These are phyloP conservation scores for Hypoxylon sp. DNA, from an alignment of 2,329 filamentous ascomycete species.

Conservation along the genomic window DNA sequence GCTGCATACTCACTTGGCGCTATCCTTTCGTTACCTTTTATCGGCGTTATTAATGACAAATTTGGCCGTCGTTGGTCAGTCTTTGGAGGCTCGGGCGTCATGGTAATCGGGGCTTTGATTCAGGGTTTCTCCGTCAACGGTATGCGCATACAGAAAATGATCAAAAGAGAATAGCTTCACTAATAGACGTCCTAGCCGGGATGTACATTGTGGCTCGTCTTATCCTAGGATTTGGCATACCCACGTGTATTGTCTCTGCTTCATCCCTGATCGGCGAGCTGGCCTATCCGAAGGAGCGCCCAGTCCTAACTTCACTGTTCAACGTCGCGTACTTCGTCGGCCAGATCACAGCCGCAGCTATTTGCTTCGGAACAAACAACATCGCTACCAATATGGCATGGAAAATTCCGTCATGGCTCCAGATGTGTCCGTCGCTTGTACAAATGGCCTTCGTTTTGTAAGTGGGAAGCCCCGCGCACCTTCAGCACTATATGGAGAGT, in stretches of 20 bases:
- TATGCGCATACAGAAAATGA: conserved; percentile 47
- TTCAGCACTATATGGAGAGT: not conserved
- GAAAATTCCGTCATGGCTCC: conserved; percentile 64
- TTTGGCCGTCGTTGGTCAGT: conserved; percentile 72
- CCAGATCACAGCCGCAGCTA: conserved; percentile 64
- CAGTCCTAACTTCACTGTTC: conserved; percentile 72
- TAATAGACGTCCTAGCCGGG: conserved; percentile 46
- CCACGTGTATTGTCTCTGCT: conserved; percentile 71
- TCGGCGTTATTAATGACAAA: conserved; percentile 68
- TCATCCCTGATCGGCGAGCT: conserved; percentile 73
- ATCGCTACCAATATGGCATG: conserved; percentile 59
- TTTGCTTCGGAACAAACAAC: conserved; percentile 65
- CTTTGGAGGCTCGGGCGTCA: conserved; percentile 67
- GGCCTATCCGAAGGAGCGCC: conserved; percentile 72
- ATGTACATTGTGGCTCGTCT: conserved; percentile 75
- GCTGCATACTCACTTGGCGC: conserved; percentile 73
- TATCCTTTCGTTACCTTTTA: conserved; percentile 70
- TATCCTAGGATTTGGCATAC: conserved; percentile 73
- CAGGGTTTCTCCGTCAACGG: conserved; percentile 67
- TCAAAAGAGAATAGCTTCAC: not conserved
- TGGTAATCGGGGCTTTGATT: conserved; percentile 68
- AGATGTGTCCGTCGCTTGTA: conserved; percentile 61
- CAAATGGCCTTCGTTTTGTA: conserved; percentile 60
- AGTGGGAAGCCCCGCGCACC: conserved; percentile 15
- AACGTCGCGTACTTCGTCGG: conserved; percentile 72